phyloP scores from a whole-genome alignment of 257 asterid species.

The Ocimum tenuiflorum region DNA sequence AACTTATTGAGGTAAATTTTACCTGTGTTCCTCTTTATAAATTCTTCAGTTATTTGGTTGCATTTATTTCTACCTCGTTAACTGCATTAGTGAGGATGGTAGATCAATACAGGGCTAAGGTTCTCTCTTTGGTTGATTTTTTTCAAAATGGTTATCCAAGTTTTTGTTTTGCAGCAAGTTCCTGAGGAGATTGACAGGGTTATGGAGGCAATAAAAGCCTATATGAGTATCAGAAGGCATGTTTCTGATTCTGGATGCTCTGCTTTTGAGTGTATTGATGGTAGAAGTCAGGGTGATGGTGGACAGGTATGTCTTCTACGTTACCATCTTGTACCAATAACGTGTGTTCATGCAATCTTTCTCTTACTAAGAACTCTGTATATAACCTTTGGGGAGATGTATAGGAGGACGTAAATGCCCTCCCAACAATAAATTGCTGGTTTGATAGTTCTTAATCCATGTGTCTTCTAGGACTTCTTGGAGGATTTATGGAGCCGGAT shows the following conservation, averaged over 20 bases:
- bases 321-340: neutral
- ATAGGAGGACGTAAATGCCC: slow-evolving; percentile 5
- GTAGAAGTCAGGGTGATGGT: slow-evolving; percentile 37
- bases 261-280: slow-evolving; percentile 53
- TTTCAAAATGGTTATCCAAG: slow-evolving; percentile 16
- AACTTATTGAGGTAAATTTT: slow-evolving; percentile 73
- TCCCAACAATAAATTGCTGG: neutral
- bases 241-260: slow-evolving; percentile 75
- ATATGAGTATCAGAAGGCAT: slow-evolving; percentile 85
- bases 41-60: slow-evolving; percentile 8
- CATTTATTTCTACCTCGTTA: neutral
- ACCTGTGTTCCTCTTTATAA: slow-evolving; percentile 2
- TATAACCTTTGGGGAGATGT: neutral
- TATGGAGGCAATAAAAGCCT: slow-evolving; percentile 87
- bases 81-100: slow-evolving; percentile 1
- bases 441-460: slow-evolving; percentile 10
- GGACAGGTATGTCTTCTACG: slow-evolving; percentile 48
- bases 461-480: slow-evolving; percentile 63
- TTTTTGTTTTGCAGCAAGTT: slow-evolving; percentile 65
- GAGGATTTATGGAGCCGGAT: slow-evolving; percentile 86
- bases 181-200: slow-evolving; percentile 97
- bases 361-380: slow-evolving; percentile 13
- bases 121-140: slow-evolving; percentile 9
- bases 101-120: neutral
- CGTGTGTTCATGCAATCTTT: slow-evolving; percentile 7